Base-by-base conservation (phyloP, 176 grass and related monocot species). In the Eleusine coracana region DNA sequence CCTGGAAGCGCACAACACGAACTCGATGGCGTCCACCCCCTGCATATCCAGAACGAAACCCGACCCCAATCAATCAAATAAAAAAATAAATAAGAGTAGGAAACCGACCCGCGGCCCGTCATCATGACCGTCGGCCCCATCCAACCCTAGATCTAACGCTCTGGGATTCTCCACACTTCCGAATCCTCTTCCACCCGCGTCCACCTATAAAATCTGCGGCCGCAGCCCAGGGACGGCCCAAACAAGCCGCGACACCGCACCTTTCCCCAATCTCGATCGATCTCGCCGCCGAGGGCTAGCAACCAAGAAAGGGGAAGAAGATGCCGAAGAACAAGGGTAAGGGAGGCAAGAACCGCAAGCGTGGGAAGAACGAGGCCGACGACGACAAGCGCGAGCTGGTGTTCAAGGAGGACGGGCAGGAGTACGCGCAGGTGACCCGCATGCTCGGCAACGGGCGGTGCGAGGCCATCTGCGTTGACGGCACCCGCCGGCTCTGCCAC, bases 241-340 rank as follows among this genome's bases (percentile, higher is more conserved):
- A 3, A 12, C 48, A 10, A 2, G 7, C 55, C 21, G n/a, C 58
- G 12, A 10, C 58, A 4, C 55, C 21, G n/a, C 58, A 27, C 3
- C 58, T 60, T 11, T 61, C 58, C 60, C 60, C 23, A 28, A 66
- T 28, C 77, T 55, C 82, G 71, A 85, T 89, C 56, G 56, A 23
- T 59, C 87, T 20, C 8, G 55, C 83, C 14, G 25, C 42, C 62
- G 50, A 81, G 83, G 87, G 64, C 85, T 77, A 31, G 62, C 55
- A 2, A 2, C n/a, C 21, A 27, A 62, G 23, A 27, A 13, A 11
- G 23, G 16, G 23, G 23, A 5, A 13, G 60, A 28, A 13, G 71
- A 95, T 96, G 93, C 93, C 93, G 90, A 96, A 96, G 93, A 96
- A 96, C 79, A 96, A 96, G 88, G 93, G 93, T 0, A 96, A 96